Percentiles rank a stretch among this genome's conserved stretches.
Evolutionary conservation across 1,284 basidiomycete species (phyloP).

Genomic region (Golubevia sp.): DNA sequence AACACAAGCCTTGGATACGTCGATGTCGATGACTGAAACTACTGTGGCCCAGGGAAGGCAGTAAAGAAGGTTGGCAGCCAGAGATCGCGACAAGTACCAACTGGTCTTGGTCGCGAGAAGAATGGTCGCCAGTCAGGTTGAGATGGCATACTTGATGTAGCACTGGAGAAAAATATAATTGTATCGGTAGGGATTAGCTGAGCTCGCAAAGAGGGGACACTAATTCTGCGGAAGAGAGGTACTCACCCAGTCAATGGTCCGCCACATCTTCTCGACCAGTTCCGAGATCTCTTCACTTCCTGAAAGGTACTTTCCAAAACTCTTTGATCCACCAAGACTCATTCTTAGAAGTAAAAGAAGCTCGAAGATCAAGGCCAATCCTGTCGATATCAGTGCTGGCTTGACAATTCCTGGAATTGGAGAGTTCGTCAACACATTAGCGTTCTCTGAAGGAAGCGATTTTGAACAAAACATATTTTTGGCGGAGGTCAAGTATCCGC

Average conservation of each 20-base stretch:
- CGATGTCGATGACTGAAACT: conserved; percentile 7
- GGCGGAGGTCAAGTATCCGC: too few relatives aligned
- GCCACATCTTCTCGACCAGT: conserved; percentile 9
- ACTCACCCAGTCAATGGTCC: conserved; percentile 13
- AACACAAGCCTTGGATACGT: conserved; percentile 18
- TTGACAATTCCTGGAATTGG: conserved; percentile 23
- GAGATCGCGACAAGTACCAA: conserved; percentile 27
- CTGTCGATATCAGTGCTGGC: conserved; percentile 21
- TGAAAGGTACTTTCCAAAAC: conserved; percentile 28
- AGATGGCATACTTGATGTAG: conserved; percentile 34
- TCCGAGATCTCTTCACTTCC: conserved; percentile 20
- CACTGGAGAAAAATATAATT: too few relatives aligned
- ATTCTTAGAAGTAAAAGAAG: conserved; percentile 25
- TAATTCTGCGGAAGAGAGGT: too few relatives aligned
- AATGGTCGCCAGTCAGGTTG: conserved; percentile 29
- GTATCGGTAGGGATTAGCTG: too few relatives aligned
- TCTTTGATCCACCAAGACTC: conserved; percentile 16
- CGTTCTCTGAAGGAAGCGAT: too few relatives aligned
- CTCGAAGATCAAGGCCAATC: conserved; percentile 27
- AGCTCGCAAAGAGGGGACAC: too few relatives aligned
- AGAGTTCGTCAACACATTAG: too few relatives aligned
- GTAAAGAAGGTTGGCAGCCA: conserved; percentile 27
- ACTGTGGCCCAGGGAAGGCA: conserved; percentile 37
- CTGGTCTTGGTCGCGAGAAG: conserved; percentile 26
- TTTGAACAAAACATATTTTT: too few relatives aligned